Conservation (phyloP, 305 asterid genomes). For the Lippia alba region DNA sequence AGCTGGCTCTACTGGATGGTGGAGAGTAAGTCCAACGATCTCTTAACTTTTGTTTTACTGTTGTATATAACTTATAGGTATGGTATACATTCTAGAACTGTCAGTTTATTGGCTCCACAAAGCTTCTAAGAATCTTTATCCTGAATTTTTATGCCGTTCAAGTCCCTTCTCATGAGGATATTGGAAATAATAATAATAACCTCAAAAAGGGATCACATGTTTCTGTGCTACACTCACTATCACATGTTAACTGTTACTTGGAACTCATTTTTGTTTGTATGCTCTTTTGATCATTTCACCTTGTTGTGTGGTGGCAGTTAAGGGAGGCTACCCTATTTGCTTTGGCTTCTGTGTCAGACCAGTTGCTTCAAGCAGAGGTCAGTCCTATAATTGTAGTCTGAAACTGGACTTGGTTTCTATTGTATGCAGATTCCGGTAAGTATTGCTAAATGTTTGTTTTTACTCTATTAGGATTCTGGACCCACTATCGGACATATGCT, state of each 20-base stretch:
- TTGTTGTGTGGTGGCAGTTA: conserved; percentile 60
- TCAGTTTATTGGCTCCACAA: neutral
- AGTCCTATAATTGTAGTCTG: conserved; percentile 32
- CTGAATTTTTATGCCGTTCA: conserved; percentile 10
- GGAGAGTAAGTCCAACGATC: conserved; percentile 79
- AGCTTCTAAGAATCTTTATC: neutral
- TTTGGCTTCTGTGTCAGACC: conserved; percentile 86
- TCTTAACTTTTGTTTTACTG: conserved; percentile 21
- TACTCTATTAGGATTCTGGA: conserved; percentile 63
- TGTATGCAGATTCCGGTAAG: conserved; percentile 15
- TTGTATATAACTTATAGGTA: neutral
- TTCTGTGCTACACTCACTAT: conserved; percentile 5
- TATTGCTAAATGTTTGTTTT: conserved; percentile 32
- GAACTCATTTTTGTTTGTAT: conserved; percentile 21
- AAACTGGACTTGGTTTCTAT: conserved; percentile 28
- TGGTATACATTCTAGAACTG: conserved; percentile 24
- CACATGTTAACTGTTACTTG: neutral
- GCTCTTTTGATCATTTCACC: conserved; percentile 24
- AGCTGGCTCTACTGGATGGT: conserved; percentile 77
- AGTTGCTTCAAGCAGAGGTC: conserved; percentile 85
- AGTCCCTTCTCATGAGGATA: conserved; percentile 9
- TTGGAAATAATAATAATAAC: neutral
- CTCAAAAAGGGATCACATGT: neutral
- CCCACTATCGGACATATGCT: conserved; percentile 59
- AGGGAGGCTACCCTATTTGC: conserved; percentile 92